Conservation (phyloP, 1,284 basidiomycete genomes). For the Apiotrichum sp. region DNA sequence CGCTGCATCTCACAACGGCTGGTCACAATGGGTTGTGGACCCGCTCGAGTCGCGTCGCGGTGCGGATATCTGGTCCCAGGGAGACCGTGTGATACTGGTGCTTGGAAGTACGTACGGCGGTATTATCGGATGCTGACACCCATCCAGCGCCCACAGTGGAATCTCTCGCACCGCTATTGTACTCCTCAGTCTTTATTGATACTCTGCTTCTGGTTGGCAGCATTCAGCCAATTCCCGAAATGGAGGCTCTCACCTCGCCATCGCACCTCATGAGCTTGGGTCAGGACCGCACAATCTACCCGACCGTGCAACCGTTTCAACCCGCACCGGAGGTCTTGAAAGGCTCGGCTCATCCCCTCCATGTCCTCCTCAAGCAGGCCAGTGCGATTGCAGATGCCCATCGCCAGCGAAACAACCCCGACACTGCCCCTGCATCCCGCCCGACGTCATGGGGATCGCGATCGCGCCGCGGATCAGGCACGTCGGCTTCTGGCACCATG, state of each 20-base stretch:
- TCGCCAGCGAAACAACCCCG: slow-evolving; percentile 5
- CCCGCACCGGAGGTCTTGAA: slow-evolving; percentile 2
- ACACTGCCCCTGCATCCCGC: neutral
- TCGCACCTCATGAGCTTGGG: slow-evolving; percentile 24
- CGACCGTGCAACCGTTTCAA: slow-evolving; percentile 30
- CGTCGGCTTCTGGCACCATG: neutral
- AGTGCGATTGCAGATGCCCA: slow-evolving; percentile 22
- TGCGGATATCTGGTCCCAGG: slow-evolving; percentile 23
- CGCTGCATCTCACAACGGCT: slow-evolving; percentile 10
- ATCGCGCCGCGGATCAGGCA: slow-evolving; percentile 13
- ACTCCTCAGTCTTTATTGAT: slow-evolving; percentile 26
- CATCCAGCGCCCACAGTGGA: neutral
- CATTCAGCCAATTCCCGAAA: slow-evolving; percentile 21
- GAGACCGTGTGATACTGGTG: slow-evolving; percentile 27
- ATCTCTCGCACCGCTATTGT: slow-evolving; percentile 30
- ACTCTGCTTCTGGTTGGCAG: slow-evolving; percentile 35
- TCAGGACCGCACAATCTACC: slow-evolving; percentile 26
- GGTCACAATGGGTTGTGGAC: slow-evolving; percentile 27
- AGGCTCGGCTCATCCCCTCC: slow-evolving; percentile 14
- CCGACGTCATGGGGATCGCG: slow-evolving; percentile 2
- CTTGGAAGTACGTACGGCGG: slow-evolving; percentile 27
- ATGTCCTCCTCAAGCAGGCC: slow-evolving; percentile 26
- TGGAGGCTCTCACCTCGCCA: slow-evolving; percentile 33
- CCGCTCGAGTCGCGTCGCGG: slow-evolving; percentile 21
- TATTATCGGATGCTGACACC: neutral